Conservation (phyloP, 495 filamentous ascomycete species). For the Clavariopsis aquatica region DNA sequence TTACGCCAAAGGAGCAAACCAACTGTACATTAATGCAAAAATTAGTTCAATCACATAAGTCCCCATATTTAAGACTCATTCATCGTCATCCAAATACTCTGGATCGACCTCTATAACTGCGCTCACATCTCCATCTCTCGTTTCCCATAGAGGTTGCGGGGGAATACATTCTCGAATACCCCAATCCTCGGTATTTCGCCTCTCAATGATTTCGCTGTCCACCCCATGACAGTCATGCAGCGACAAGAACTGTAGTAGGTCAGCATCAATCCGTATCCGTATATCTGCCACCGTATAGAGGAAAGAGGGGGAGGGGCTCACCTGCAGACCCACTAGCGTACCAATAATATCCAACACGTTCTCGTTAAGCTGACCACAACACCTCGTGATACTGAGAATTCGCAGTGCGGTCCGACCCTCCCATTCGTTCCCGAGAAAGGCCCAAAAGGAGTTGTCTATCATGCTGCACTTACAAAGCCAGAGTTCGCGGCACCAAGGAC, state of each 20-base stretch:
- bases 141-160: not conserved
- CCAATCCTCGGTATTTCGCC: slow-evolving; percentile 15
- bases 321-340: slow-evolving; percentile 27
- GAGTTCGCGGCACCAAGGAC: slow-evolving; percentile 21
- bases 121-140: not conserved
- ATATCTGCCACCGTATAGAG: not conserved
- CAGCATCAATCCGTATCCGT: slow-evolving; percentile 1
- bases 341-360: slow-evolving; percentile 31
- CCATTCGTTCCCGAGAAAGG: slow-evolving; percentile 30
- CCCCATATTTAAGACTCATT: too few relatives aligned
- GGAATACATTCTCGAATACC: slow-evolving; percentile 15
- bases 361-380: slow-evolving; percentile 29
- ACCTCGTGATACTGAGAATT: slow-evolving; percentile 28
- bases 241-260: slow-evolving; percentile 14
- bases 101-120: slow-evolving; percentile 30
- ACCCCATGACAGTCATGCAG: slow-evolving; percentile 21
- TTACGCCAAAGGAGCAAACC: too few relatives aligned
- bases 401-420: slow-evolving; percentile 17
- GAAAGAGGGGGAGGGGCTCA: slow-evolving; percentile 13
- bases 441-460: slow-evolving; percentile 35
- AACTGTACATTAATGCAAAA: too few relatives aligned
- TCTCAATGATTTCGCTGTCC: slow-evolving; percentile 4
- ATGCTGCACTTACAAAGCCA: slow-evolving; percentile 37
- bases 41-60: too few relatives aligned
- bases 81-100: slow-evolving; percentile 13